Percentiles rank a stretch among this genome's conserved stretches.
Conservation (phyloP, 2,329 filamentous ascomycete genomes). For the Fusarium praegraminearum region DNA sequence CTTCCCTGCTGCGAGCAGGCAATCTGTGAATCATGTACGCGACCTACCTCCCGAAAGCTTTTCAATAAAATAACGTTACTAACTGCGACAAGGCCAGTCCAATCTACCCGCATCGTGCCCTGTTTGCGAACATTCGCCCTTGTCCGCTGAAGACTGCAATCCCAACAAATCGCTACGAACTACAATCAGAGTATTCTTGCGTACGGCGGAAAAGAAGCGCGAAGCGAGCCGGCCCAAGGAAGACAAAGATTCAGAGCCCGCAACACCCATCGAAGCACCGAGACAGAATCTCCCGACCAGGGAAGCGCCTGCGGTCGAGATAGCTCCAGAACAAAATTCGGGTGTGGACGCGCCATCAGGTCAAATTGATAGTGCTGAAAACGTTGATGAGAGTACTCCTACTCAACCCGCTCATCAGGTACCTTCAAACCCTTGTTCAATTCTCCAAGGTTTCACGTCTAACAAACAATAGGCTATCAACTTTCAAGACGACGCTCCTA, state of each 20-base stretch:
- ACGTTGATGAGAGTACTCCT: slow-evolving; percentile 15
- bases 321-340: slow-evolving; percentile 31
- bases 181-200: slow-evolving; percentile 90
- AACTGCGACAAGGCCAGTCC: slow-evolving; percentile 71
- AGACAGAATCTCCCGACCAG: slow-evolving; percentile 50
- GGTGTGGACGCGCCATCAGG: slow-evolving; percentile 14
- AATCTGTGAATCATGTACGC: slow-evolving; percentile 86
- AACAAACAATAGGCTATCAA: slow-evolving; percentile 11
- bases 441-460: not conserved
- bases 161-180: slow-evolving; percentile 91
- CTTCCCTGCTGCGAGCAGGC: slow-evolving; percentile 95
- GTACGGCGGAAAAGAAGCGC: slow-evolving; percentile 90
- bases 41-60: not conserved
- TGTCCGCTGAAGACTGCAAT: slow-evolving; percentile 87
- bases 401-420: slow-evolving; percentile 36
- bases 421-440: not conserved
- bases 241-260: slow-evolving; percentile 55
- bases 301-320: slow-evolving; percentile 37
- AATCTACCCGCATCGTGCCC: slow-evolving; percentile 84
- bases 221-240: slow-evolving; percentile 71
- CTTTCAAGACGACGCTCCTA: slow-evolving; percentile 5
- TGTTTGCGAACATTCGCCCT: slow-evolving; percentile 90
- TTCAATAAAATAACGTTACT: slow-evolving; percentile 6
- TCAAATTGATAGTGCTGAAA: slow-evolving; percentile 18
- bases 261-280: slow-evolving; percentile 57